Evolutionary conservation across 1,139 yeast genomes (phyloP), one percentile per base, ranked within the genome.

Genomic region (Candida glucosophila): DNA sequence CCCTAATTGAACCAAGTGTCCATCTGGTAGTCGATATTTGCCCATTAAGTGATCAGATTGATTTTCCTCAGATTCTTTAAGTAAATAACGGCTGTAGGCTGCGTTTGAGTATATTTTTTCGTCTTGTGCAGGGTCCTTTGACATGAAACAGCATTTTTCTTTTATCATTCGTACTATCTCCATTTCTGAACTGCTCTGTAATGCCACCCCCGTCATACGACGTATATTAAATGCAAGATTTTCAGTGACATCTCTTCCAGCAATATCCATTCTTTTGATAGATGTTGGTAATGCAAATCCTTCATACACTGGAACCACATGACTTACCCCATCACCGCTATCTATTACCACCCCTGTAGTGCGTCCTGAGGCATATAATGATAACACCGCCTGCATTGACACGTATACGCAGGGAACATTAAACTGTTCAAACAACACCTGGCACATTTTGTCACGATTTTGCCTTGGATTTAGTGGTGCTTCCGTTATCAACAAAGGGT

Each of bases 291-390:
- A 50, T 5, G 90, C 65, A 49, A 83, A 86, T 4, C 97, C 97
- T 33, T 85, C 90, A 49, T 71, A 88, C 0, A 90, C 85, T 0
- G 97, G 95, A 1, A 85, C 94, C 6, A 83, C 67, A 45, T 82
- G 90, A 23, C 81, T 72, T 14, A 85, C 94, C 3, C 96, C 96
- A 47, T 88, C 97, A 4, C 97, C 97, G 20, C 81, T 72, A 47
- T 88, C 96, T 9, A 88, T 50, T 7, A 85, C 94, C 20, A 83
- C 71, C 1, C 97, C 97, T 0, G 95, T 86, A 3, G 96, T 88
- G 38, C 86, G 59, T 0, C 97, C 97, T 3, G 83, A 71, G 0
- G 96, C 88, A 54, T 88, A 88, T 18, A 88, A 57, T 2, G 95
- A 72, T 28, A 88, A 58, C 9, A 86, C 88, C 0, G 95, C 92